phyloP scores from a whole-genome alignment of 352 stramenopile genomes.

The Globisporangium sylvaticum region DNA sequence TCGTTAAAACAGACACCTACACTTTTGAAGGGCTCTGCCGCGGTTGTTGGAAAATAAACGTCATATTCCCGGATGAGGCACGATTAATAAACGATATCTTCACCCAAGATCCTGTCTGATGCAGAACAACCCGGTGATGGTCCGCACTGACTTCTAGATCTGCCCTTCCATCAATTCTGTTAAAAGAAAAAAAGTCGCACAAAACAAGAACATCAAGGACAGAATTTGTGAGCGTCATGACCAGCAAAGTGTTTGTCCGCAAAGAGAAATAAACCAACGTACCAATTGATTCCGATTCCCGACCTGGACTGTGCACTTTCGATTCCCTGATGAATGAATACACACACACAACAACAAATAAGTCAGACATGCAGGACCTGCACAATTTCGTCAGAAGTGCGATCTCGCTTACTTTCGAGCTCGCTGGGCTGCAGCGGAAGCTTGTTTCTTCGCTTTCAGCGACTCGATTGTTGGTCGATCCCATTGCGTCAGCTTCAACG shows the following conservation, averaged over 20 bases:
- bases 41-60: not conserved
- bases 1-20: not conserved
- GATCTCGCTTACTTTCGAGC: constrained; percentile 25
- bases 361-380: not conserved
- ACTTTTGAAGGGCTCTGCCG: not conserved
- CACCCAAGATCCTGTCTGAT: not conserved
- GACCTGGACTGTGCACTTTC: constrained; percentile 25
- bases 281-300: constrained; percentile 42
- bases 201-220: too few relatives aligned
- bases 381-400: not conserved
- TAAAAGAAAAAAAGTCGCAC: constrained; percentile 17
- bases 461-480: constrained; percentile 70
- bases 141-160: constrained; percentile 28
- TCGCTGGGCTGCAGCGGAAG: constrained; percentile 35
- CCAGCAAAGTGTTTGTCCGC: too few relatives aligned
- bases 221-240: too few relatives aligned
- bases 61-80: not conserved
- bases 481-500: constrained; percentile 74
- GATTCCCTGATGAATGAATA: constrained; percentile 21
- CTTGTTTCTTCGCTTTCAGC: constrained; percentile 57
- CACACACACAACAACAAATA: constrained; percentile 12
- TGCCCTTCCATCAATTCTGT: constrained; percentile 60
- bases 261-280: constrained; percentile 10
- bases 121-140: not conserved
- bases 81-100: not conserved